These are phyloP conservation scores for Silene vulgaris DNA, from an alignment of 179 eudicot genomes.

Conservation along the genomic window DNA sequence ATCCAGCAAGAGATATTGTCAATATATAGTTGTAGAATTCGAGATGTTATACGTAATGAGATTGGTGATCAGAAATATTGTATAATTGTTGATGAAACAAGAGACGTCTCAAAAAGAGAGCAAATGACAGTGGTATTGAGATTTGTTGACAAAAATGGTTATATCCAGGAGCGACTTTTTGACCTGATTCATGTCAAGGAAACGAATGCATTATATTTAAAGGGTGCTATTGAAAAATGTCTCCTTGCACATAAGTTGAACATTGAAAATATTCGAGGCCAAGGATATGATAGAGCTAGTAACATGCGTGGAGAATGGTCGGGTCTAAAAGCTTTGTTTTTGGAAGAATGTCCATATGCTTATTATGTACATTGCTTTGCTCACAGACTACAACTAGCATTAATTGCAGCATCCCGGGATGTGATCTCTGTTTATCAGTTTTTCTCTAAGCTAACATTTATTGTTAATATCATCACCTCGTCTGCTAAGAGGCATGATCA, in stretches of 20 bases:
- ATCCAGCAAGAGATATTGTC: no score
- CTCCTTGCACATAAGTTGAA: slow-evolving; percentile 4
- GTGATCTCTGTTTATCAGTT: not conserved
- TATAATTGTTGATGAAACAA: no score
- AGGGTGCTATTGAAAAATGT: not conserved
- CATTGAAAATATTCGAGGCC: slow-evolving; percentile 3
- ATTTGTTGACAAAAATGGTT: no score
- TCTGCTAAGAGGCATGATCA: slow-evolving; percentile 6
- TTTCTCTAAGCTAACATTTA: not conserved
- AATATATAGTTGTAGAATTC: no score
- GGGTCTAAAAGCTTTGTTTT: slow-evolving; percentile 11
- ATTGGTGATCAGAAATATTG: no score
- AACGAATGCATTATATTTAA: slow-evolving; percentile 11
- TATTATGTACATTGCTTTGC: slow-evolving; percentile 24
- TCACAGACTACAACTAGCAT: slow-evolving; percentile 11
- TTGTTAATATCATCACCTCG: slow-evolving; percentile 1
- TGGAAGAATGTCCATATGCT: slow-evolving; percentile 7
- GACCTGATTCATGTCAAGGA: not conserved
- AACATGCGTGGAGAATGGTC: slow-evolving; percentile 18
- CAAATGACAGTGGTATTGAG: no score
- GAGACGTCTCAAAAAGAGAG: no score
- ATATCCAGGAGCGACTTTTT: no score
- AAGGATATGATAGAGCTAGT: slow-evolving; percentile 23
- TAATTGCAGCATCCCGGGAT: slow-evolving; percentile 14
- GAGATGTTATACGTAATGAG: no score